Evolutionary conservation across 2,329 filamentous ascomycete genomes (phyloP).

Genomic region (Diplodia corticola): DNA sequence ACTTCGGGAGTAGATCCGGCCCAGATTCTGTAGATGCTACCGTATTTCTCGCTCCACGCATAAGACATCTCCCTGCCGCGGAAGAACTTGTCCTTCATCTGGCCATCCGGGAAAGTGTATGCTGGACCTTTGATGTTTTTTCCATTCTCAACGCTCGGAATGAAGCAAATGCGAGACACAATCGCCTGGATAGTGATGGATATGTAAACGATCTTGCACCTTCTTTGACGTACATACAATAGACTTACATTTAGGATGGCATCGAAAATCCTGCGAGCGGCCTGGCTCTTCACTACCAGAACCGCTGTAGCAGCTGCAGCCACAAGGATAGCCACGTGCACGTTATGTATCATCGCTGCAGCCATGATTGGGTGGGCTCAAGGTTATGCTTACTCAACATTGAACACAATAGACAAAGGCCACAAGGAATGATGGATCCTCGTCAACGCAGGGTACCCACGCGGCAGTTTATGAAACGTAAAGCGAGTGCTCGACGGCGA

Average conservation of each 20-base stretch:
- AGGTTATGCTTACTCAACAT: not conserved
- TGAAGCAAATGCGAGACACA: not conserved
- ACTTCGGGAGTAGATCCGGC: slow-evolving; percentile 9
- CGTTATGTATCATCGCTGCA: not conserved
- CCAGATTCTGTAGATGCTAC: slow-evolving; percentile 23
- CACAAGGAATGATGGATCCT: not conserved
- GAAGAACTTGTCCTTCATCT: slow-evolving; percentile 23
- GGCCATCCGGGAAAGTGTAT: slow-evolving; percentile 16
- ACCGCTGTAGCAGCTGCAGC: not conserved
- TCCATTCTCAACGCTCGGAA: slow-evolving; percentile 1
- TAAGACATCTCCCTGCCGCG: not conserved
- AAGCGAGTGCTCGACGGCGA: too few species aligned
- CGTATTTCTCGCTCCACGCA: slow-evolving; percentile 10
- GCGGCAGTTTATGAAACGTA: not conserved
- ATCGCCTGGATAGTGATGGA: not conserved
- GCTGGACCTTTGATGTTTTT: slow-evolving; percentile 14
- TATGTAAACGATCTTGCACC: not conserved
- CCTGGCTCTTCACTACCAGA: not conserved
- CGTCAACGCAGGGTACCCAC: not conserved
- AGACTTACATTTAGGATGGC: not conserved
- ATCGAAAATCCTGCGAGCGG: not conserved
- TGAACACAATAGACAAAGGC: not conserved
- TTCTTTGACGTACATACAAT: not conserved
- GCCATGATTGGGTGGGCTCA: not conserved
- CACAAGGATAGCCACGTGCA: not conserved